Conservation (phyloP, 345 rosid species). For the Eucalyptus victrix region DNA sequence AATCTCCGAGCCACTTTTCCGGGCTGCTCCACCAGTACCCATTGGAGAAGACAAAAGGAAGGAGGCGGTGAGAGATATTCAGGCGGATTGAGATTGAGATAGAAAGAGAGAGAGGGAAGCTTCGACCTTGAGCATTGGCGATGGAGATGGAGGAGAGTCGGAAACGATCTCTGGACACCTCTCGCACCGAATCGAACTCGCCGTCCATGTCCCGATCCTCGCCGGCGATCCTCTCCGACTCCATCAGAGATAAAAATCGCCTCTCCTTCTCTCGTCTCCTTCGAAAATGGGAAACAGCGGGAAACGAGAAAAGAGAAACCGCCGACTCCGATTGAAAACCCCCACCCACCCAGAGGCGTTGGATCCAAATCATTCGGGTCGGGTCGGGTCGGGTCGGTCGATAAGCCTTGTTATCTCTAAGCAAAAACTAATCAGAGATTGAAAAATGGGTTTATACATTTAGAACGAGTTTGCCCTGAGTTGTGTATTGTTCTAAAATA, state of each 20-base stretch:
- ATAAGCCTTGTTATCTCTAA: neutral
- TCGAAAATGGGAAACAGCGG: neutral
- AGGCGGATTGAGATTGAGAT: neutral
- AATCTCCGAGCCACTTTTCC: constrained; percentile 47
- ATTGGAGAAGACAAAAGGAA: neutral
- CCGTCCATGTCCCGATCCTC: constrained; percentile 20
- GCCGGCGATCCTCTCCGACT: neutral
- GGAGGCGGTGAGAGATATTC: neutral
- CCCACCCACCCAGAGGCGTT: neutral
- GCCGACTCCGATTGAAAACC: neutral
- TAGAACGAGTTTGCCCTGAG: neutral
- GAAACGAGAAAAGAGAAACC: neutral
- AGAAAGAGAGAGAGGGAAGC: neutral
- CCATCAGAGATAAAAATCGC: neutral
- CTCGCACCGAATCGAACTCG: constrained; percentile 43
- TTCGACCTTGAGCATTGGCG: constrained; percentile 62
- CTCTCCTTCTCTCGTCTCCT: neutral
- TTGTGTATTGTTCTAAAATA: neutral
- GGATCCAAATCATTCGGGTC: neutral
- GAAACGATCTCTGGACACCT: constrained; percentile 63
- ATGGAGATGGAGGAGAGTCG: constrained; percentile 71
- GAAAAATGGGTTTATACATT: neutral
- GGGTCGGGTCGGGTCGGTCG: neutral
- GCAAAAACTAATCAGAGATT: neutral
- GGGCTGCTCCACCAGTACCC: constrained; percentile 29